Evolutionary conservation across 108 stramenopile species (phyloP), one percentile per base, ranked within the genome.

Genomic region (Aurantiochytrium sp.): DNA sequence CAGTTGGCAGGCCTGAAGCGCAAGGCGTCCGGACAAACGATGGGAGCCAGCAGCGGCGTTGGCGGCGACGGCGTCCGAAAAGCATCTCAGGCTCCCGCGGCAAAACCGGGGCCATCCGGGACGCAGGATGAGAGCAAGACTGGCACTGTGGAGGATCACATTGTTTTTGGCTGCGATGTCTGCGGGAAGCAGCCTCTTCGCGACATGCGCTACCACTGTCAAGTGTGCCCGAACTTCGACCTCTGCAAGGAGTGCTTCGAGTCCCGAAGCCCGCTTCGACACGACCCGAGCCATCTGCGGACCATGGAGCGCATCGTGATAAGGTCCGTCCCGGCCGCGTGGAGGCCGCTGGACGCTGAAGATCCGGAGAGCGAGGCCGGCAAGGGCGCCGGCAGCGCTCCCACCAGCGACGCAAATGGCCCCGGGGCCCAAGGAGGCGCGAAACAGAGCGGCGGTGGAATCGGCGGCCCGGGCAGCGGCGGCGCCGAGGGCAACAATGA

Each of bases 171-270:
- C 36, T 81, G 73, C 4, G 73, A 81, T 24, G 1, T 12, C 15
- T 81, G 73, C 73, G 42, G 45, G 10, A 81, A 81, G 24, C 73
- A 48, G 39, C 73, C 73, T 81, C 73, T 81, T 37, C 42, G n/a
- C 15, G 30, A 81, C 32, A 27, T 81, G 21, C 10, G 73, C 21
- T 81, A 48, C 39, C 45, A 41, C 24, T 81, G 73, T 24, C 39
- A 81, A 0, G 30, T 81, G 39, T 81, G 73, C 24, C 24, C 8
- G 45, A 24, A 81, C 45, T 81, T 48, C 32, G 73, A 81, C 24
- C 45, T 81, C 42, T 81, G 73, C 45, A 24, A 81, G 45, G 42
- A 39, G 1, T 81, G 73, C 45, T 81, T 81, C 24, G 39, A 41
- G 42, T 39, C 73, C 36, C 59, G 32, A 65, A 34, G 10, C 19